Percentiles rank a stretch among this genome's conserved stretches.
These are phyloP conservation scores for Podaxis sp. DNA, from an alignment of 768 basidiomycete genomes.

Conservation along the genomic window DNA sequence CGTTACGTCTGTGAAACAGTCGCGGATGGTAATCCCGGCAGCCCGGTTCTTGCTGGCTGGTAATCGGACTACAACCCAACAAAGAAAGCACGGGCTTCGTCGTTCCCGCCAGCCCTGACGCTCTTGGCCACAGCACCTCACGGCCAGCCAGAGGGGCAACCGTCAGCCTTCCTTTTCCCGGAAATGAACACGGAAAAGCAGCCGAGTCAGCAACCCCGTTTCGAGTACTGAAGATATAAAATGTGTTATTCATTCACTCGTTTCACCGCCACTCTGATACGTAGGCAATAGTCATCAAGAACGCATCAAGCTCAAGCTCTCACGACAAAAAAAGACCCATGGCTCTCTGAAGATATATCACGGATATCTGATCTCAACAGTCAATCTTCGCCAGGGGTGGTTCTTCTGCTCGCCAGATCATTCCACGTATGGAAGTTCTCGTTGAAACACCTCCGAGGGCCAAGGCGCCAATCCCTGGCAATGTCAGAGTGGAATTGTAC, in stretches of 20 bases:
- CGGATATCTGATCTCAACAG: not conserved
- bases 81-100: too few species aligned
- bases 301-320: not conserved
- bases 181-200: too few species aligned
- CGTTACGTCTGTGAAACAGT: too few species aligned
- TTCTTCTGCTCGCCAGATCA: not conserved
- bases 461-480: not conserved
- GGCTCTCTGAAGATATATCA: not conserved
- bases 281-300: not conserved
- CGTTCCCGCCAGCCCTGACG: too few species aligned
- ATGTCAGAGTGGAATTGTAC: not conserved
- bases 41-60: too few species aligned
- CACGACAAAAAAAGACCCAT: constrained; percentile 6
- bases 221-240: too few species aligned
- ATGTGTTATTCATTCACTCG: too few species aligned
- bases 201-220: too few species aligned
- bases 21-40: too few species aligned
- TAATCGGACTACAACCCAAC: too few species aligned
- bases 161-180: not conserved
- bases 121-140: not conserved
- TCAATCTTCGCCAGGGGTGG: not conserved
- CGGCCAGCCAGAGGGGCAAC: not conserved
- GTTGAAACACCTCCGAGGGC: not conserved
- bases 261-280: not conserved
- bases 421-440: not conserved